Conservation (phyloP, 441 rosid species). For the Bocquillonia castaneifolia region DNA sequence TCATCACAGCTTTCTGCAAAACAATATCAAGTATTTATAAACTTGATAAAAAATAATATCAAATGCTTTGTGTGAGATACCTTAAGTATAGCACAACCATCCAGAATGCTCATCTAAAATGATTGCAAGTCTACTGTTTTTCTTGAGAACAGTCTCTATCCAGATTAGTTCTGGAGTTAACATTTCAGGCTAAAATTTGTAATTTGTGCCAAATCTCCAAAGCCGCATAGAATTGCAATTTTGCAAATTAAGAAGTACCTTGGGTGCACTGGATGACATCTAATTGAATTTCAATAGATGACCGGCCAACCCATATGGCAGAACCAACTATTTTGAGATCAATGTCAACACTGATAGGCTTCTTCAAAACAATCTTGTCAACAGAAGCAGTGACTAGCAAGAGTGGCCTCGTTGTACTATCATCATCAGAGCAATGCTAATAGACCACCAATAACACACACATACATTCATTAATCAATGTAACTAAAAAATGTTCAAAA, state of each 20-base stretch:
- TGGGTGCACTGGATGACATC: slow-evolving; percentile 51
- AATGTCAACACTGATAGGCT: slow-evolving; percentile 52
- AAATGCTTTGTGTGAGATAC: not conserved
- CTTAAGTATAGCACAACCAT: too few species aligned
- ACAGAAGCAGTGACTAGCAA: slow-evolving; percentile 88
- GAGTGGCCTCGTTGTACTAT: slow-evolving; percentile 48
- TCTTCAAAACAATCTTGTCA: slow-evolving; percentile 68
- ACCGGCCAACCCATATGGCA: slow-evolving; percentile 80
- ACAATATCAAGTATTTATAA: not conserved
- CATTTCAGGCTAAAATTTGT: too few species aligned
- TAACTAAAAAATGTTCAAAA: too few species aligned
- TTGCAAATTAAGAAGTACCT: slow-evolving; percentile 37
- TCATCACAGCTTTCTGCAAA: slow-evolving; percentile 45
- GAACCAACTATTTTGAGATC: slow-evolving; percentile 63
- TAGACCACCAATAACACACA: slow-evolving; percentile 15
- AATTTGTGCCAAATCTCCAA: too few species aligned
- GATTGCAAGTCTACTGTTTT: too few species aligned
- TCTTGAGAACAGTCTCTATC: too few species aligned
- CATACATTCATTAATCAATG: slow-evolving; percentile 17
- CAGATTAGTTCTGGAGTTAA: too few species aligned
- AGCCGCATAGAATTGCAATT: not conserved
- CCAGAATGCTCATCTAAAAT: too few species aligned
- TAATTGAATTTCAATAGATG: slow-evolving; percentile 78
- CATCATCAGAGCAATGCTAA: slow-evolving; percentile 74
- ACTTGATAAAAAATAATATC: not conserved